Evolutionary conservation across 2,329 filamentous ascomycete genomes (phyloP), one percentile per base, ranked within the genome.

Genomic region (Phialocephala subalpina): DNA sequence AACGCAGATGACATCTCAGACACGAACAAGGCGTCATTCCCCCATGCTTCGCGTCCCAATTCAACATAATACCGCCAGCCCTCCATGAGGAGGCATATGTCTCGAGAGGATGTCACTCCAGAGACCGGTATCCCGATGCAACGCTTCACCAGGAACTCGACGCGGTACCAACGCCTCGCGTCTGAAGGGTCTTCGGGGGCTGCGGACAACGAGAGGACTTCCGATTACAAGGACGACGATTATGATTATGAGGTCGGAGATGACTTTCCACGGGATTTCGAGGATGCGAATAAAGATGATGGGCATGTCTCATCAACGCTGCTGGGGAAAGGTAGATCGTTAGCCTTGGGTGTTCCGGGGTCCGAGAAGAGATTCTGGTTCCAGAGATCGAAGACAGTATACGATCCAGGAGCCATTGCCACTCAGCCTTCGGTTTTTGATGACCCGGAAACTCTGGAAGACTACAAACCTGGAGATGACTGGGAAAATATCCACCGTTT

Each of bases 401-500:
- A 72, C 62, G 63, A 73, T 64, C 53, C 68, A 0, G 58, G 64
- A 57, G 67, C 68, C 2, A 68, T 73, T 56, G 72, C 72, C 47
- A 73, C 72, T 22, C 72, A 73, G 58, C 72, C 66, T 18, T 73
- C 72, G 11, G 72, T 73, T 1, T 73, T 71, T 35, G 72, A 73
- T 62, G 70, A 73, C 42, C 70, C 69, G 2, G 67, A 67, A 4
- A 68, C 62, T 7, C 25, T 62, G 9, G 69, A 63, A 47, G 35
- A 69, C 66, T 58, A 68, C 73, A 67, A 58, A 74, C 72, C 63
- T 72, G 67, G 47, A 72, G 73, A 65, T 71, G 69, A 67, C 75
- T 79, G 60, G 73, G 78, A 80, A 65, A 80, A 80, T 60, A 59
- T 74, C 27, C 78, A 80, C 67, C 76, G 78, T 0, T 80, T 80